These are phyloP conservation scores for Dioszegia hungarica DNA, from an alignment of 768 basidiomycete genomes.

Conservation along the genomic window DNA sequence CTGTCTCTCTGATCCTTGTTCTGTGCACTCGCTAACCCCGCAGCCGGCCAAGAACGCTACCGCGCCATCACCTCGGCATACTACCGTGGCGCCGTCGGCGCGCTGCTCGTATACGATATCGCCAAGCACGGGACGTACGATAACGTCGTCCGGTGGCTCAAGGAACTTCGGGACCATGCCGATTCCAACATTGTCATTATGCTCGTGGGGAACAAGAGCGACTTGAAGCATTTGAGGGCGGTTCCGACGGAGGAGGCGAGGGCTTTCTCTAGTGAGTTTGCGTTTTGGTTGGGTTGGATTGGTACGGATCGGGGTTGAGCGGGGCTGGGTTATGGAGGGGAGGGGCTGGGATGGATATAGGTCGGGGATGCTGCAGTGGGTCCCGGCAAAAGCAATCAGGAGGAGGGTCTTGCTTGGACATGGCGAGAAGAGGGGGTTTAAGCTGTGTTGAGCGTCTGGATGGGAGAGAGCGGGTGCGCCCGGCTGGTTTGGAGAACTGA, in stretches of 20 bases:
- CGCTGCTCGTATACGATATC: conserved; percentile 51
- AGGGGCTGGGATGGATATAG: no score
- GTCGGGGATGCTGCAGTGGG: no score
- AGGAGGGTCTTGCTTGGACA: no score
- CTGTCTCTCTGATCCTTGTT: background rate
- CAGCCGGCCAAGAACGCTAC: conserved; percentile 95
- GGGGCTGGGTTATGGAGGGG: no score
- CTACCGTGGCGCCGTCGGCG: conserved; percentile 83
- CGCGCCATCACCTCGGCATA: conserved; percentile 97
- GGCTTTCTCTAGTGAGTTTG: conserved; percentile 69
- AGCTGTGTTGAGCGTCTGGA: no score
- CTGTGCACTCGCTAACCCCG: conserved; percentile 6
- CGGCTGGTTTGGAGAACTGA: no score
- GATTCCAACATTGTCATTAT: conserved; percentile 80
- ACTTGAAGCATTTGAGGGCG: conserved; percentile 93
- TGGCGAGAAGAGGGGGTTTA: no score
- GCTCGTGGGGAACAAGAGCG: conserved; percentile 97
- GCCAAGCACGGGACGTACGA: conserved; percentile 65
- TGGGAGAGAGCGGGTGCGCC: no score
- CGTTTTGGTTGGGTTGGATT: background rate
- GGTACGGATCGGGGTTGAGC: background rate
- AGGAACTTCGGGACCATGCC: conserved; percentile 93
- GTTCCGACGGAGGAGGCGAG: conserved; percentile 98
- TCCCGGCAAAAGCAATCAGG: no score
- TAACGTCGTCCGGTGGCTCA: conserved; percentile 92